Evolutionary conservation across 352 stramenopile genomes (phyloP), one percentile per base, ranked within the genome.

Genomic region (Pythium sukuiense): DNA sequence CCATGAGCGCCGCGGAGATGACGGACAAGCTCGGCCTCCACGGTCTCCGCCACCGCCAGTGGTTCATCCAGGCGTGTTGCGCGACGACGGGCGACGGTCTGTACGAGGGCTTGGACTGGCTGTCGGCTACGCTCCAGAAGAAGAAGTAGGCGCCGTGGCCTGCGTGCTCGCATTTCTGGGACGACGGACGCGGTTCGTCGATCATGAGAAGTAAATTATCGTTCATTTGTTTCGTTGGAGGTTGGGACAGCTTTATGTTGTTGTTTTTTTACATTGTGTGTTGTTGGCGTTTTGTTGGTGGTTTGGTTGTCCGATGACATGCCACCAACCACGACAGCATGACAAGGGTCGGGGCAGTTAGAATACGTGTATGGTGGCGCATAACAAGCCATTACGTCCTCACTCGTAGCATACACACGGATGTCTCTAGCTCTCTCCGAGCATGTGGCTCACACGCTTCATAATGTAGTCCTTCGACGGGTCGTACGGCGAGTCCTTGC

Each of bases 41-140:
- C 76, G 91, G 89, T 61, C 83, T 99, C 27, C 95, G 97, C 69
- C 95, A 98, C 75, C 89, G 97, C 75, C 96, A 99, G 83, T 99
- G 97, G 97, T 99, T 98, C 84, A 99, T 99, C 76, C 97, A 99
- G 89, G 94, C 97, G 49, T 99, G 96, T 93, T 99, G 97, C 79
- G 98, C 97, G 64, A 99, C 97, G 66, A 99, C 93, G 65, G 97
- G 97, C 54, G 97, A 99, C 74, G 98, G 97, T 70, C 77, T 99
- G 60, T 99, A 99, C 82, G 98, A 99, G 76, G 98, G 98, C 72
- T 87, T 99, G 60, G 97, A 99, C 80, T 99, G 98, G 98, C 43
- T 50, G 43, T 50, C 43, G 43, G 43, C 43, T 16, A 50, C 43
- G 43, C 43, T 50, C 43, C 18, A 50, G 43, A 50, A 50, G 43